Evolutionary conservation across 495 filamentous ascomycete genomes (phyloP).

Genomic region (Ramalina intermedia): DNA sequence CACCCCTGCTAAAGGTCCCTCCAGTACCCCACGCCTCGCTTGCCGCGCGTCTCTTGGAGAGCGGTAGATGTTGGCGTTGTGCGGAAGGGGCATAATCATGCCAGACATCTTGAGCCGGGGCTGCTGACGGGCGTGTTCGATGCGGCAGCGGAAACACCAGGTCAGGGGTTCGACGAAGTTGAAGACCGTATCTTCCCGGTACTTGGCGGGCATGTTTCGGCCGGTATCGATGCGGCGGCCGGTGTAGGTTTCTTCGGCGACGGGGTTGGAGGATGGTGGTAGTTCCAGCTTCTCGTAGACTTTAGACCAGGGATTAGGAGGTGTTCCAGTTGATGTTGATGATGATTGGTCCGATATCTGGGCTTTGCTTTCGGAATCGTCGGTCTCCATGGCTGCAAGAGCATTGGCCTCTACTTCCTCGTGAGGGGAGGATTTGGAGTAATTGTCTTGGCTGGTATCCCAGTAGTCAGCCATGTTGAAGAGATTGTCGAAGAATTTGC

Average conservation of each 20-base stretch:
- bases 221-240: slow-evolving; percentile 48
- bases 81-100: slow-evolving; percentile 36
- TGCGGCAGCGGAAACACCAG: slow-evolving; percentile 68
- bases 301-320: neutral
- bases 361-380: slow-evolving; percentile 9
- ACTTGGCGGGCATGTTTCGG: slow-evolving; percentile 58
- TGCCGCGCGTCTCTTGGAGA: slow-evolving; percentile 49
- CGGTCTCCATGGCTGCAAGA: slow-evolving; percentile 22
- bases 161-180: slow-evolving; percentile 64
- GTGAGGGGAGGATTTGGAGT: slow-evolving; percentile 13
- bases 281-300: neutral
- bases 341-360: neutral
- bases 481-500: slow-evolving; percentile 46
- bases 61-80: slow-evolving; percentile 47
- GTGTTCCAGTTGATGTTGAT: neutral
- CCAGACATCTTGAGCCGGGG: slow-evolving; percentile 45
- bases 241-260: slow-evolving; percentile 23
- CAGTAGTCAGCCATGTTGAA: slow-evolving; percentile 48
- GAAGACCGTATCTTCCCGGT: slow-evolving; percentile 53
- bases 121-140: slow-evolving; percentile 43
- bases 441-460: slow-evolving; percentile 45
- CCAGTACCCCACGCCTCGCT: slow-evolving; percentile 58
- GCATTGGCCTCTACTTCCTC: slow-evolving; percentile 3
- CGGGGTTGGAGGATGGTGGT: neutral
- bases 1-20: slow-evolving; percentile 53